These are phyloP conservation scores for Backusella circina DNA, from an alignment of 192 early-diverging fungal species.

Conservation along the genomic window DNA sequence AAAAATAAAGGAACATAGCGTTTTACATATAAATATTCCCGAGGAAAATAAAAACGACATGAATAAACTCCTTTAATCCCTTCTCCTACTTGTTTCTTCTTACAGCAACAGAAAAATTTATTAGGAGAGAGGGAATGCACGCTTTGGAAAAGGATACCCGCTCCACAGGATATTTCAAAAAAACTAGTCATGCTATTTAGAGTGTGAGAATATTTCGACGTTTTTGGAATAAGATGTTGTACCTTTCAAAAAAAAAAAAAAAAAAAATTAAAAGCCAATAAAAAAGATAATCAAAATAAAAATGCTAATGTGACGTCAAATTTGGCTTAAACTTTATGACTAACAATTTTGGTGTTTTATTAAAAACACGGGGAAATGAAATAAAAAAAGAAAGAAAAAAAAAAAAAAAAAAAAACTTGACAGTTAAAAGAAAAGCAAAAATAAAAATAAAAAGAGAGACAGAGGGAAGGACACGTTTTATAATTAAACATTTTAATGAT, in stretches of 20 bases:
- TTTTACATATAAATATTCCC: too few relatives aligned
- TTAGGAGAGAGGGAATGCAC: neutral
- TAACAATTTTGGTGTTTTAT: neutral
- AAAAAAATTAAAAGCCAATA: neutral
- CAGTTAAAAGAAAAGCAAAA: too few relatives aligned
- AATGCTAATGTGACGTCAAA: neutral
- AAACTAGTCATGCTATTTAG: neutral
- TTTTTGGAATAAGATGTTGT: neutral
- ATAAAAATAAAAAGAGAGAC: too few relatives aligned
- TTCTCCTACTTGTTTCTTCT: neutral
- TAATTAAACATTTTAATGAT: too few relatives aligned
- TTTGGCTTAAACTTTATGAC: neutral
- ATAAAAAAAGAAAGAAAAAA: too few relatives aligned
- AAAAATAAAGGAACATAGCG: too few relatives aligned
- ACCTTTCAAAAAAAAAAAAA: too few relatives aligned
- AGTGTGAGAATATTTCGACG: neutral
- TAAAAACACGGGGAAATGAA: neutral
- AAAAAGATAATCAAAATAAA: neutral
- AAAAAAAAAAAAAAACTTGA: neutral
- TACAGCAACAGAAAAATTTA: too few relatives aligned
- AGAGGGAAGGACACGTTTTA: too few relatives aligned
- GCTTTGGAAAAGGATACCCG: neutral
- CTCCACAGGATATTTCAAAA: slow-evolving; percentile 1
- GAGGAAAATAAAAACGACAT: too few relatives aligned
- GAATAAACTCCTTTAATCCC: neutral